Evolutionary conservation across 331 rosid genomes (phyloP).

Genomic region (Pyracantha coccinea): DNA sequence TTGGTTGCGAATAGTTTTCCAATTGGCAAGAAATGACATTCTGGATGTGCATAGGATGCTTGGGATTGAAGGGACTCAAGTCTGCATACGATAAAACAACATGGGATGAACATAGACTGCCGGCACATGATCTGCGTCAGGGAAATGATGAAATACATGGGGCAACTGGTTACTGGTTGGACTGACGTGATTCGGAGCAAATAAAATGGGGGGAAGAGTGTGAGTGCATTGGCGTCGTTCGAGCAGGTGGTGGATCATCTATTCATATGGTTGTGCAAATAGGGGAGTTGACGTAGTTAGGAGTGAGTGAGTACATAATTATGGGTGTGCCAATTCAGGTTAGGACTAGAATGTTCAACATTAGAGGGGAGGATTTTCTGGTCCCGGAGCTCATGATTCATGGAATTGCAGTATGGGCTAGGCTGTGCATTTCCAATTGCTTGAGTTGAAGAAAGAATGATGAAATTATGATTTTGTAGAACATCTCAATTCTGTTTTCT

Average conservation of each 20-base stretch:
- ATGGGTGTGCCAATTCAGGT: slow-evolving; percentile 85
- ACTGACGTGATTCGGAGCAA: slow-evolving; percentile 82
- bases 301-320: slow-evolving; percentile 83
- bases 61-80: slow-evolving; percentile 93
- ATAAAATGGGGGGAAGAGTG: slow-evolving; percentile 92
- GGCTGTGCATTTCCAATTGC: too few species aligned
- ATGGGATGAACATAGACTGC: slow-evolving; percentile 77
- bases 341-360: slow-evolving; percentile 80
- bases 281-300: slow-evolving; percentile 72
- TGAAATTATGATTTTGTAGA: too few species aligned
- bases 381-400: background rate
- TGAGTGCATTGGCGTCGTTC: slow-evolving; percentile 81
- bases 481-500: too few species aligned
- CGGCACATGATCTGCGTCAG: slow-evolving; percentile 94
- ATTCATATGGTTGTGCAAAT: slow-evolving; percentile 52
- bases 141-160: slow-evolving; percentile 84
- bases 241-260: slow-evolving; percentile 79
- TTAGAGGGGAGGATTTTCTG: slow-evolving; percentile 6
- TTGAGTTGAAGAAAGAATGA: too few species aligned
- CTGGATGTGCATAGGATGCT: slow-evolving; percentile 58
- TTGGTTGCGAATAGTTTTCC: too few species aligned
- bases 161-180: slow-evolving; percentile 76
- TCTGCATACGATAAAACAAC: slow-evolving; percentile 67
- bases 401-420: background rate
- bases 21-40: slow-evolving; percentile 73